A percentile compares a stretch with the other conserved stretches of the same genome.
Conservation (phyloP, 2,329 filamentous ascomycete species). For the Tolypocladium inflatum region DNA sequence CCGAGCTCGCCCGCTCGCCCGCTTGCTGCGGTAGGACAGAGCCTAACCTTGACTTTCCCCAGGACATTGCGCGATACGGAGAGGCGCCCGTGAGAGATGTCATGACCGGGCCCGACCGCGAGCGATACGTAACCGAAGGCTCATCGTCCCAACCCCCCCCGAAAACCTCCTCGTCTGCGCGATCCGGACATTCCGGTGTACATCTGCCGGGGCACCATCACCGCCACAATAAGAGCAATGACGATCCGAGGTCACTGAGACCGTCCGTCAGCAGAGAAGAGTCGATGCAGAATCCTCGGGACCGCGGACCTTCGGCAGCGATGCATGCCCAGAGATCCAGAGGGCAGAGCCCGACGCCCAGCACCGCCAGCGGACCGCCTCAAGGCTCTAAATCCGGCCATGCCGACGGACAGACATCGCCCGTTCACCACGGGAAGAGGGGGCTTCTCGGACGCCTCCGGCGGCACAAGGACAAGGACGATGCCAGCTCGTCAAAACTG, state of each 20-base stretch:
- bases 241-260: slow-evolving; percentile 55
- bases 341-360: slow-evolving; percentile 75
- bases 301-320: slow-evolving; percentile 35
- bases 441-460: slow-evolving; percentile 41
- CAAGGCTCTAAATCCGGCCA: slow-evolving; percentile 38
- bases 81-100: slow-evolving; percentile 67
- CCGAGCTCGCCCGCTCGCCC: not conserved
- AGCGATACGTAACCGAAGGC: slow-evolving; percentile 50
- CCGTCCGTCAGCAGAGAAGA: slow-evolving; percentile 73
- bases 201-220: slow-evolving; percentile 56
- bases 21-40: not conserved
- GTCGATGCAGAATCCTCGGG: slow-evolving; percentile 34
- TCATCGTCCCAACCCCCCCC: slow-evolving; percentile 34
- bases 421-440: slow-evolving; percentile 42
- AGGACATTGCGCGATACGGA: slow-evolving; percentile 69
- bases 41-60: slow-evolving; percentile 1
- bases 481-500: slow-evolving; percentile 29
- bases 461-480: slow-evolving; percentile 46
- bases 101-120: slow-evolving; percentile 59
- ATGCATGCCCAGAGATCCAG: slow-evolving; percentile 45
- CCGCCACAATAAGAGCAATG: slow-evolving; percentile 61
- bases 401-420: slow-evolving; percentile 48
- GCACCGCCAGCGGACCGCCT: slow-evolving; percentile 49
- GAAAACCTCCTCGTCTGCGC: slow-evolving; percentile 54
- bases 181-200: slow-evolving; percentile 49